These are phyloP conservation scores for Cynanchum wilfordii DNA, from an alignment of 257 asterid genomes.

Conservation along the genomic window DNA sequence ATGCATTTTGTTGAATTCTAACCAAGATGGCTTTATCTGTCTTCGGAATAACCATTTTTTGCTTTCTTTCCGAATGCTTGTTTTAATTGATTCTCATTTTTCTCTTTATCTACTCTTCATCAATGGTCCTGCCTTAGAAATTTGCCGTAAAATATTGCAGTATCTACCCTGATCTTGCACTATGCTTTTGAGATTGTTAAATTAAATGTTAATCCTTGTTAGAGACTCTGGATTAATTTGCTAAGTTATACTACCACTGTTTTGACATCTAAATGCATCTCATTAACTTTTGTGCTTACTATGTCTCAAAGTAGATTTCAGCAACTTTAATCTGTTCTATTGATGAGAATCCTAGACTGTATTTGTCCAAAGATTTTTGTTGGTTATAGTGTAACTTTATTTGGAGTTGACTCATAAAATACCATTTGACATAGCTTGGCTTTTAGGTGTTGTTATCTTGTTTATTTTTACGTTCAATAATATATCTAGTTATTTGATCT, in stretches of 20 bases:
- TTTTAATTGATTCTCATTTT: neutral
- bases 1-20: neutral
- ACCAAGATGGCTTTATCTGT: neutral
- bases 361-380: too few relatives aligned
- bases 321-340: neutral
- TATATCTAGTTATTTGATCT: slow-evolving; percentile 6
- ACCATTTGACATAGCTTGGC: too few relatives aligned
- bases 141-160: neutral
- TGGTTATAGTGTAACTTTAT: too few relatives aligned
- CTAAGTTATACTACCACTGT: neutral
- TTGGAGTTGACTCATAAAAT: too few relatives aligned
- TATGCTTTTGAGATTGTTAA: neutral
- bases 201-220: neutral
- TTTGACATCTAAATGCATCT: neutral
- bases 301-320: neutral
- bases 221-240: neutral
- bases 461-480: neutral
- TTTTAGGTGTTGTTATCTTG: neutral
- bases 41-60: neutral
- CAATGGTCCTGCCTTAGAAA: neutral
- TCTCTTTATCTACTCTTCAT: neutral
- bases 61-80: neutral
- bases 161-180: neutral
- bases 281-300: neutral
- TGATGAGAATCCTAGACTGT: neutral